Conservation (phyloP, 2,329 filamentous ascomycete genomes). For the Claviceps maximensis region DNA sequence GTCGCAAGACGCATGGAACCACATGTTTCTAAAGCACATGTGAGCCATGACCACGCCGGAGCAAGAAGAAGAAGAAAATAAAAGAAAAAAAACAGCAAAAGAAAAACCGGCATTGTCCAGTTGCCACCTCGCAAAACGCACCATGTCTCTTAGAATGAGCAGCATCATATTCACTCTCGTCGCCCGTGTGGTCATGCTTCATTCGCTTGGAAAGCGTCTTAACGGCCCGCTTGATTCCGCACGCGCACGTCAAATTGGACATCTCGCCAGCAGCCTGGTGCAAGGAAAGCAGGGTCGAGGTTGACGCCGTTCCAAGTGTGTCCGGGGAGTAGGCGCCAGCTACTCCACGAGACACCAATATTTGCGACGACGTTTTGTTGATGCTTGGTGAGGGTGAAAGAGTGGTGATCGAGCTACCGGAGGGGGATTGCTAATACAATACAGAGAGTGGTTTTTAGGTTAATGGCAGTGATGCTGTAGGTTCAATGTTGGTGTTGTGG, state of each 20-base stretch:
- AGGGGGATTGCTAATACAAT: background rate
- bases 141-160: background rate
- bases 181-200: slow-evolving; percentile 7
- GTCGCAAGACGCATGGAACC: slow-evolving; percentile 17
- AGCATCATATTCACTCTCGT: background rate
- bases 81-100: background rate
- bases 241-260: slow-evolving; percentile 9
- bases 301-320: slow-evolving; percentile 4
- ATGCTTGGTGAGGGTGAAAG: too few relatives aligned
- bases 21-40: slow-evolving; percentile 6
- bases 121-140: background rate
- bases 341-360: slow-evolving; percentile 15
- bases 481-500: background rate
- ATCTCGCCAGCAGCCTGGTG: slow-evolving; percentile 5
- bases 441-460: background rate
- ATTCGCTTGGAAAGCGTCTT: slow-evolving; percentile 6
- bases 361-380: slow-evolving; percentile 16
- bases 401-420: slow-evolving; percentile 3
- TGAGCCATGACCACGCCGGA: too few relatives aligned
- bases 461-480: background rate
- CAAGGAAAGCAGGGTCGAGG: slow-evolving; percentile 1
- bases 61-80: background rate
- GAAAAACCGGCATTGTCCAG: too few relatives aligned
- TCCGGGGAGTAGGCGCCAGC: slow-evolving; percentile 9
- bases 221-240: slow-evolving; percentile 7